Conservation (phyloP, 1,284 basidiomycete genomes). For the Leccinum pachyderme region DNA sequence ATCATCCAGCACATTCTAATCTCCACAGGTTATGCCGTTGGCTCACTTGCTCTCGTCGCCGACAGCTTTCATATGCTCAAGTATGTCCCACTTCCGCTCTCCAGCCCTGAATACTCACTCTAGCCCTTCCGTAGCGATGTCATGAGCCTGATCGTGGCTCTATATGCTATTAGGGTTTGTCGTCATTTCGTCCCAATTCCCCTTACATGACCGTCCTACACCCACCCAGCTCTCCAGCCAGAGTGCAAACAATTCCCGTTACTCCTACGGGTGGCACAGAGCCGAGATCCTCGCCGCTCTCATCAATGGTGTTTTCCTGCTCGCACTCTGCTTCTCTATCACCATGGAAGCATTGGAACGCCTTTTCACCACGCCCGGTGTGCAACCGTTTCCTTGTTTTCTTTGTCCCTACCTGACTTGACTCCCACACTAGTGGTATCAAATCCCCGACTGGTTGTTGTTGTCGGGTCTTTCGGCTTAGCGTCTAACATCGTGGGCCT, state of each 20-base stretch:
- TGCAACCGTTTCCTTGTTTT: conserved; percentile 19
- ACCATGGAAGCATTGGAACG: conserved; percentile 90
- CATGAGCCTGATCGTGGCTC: conserved; percentile 90
- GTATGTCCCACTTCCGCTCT: conserved; percentile 43
- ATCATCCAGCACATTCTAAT: conserved; percentile 1
- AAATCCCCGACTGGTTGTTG: conserved; percentile 83
- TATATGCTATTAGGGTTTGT: conserved; percentile 92
- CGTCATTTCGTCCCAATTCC: conserved; percentile 1
- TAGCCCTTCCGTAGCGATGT: conserved; percentile 67
- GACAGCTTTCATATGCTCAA: conserved; percentile 99
- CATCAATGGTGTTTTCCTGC: conserved; percentile 94
- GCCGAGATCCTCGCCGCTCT: conserved; percentile 98
- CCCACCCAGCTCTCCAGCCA: conserved; percentile 52
- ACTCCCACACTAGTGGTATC: conserved; percentile 68
- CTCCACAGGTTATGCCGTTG: conserved; percentile 81
- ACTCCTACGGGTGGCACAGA: conserved; percentile 96
- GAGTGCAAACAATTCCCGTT: conserved; percentile 52
- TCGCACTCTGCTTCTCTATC: conserved; percentile 96
- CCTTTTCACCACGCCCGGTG: conserved; percentile 83
- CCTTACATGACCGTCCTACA: conserved; percentile 7
- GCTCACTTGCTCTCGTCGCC: conserved; percentile 92
- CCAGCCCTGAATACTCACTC: conserved; percentile 8
- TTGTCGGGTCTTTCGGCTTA: conserved; percentile 89
- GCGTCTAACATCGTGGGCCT: conserved; percentile 92
- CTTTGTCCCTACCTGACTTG: conserved; percentile 7